These are phyloP conservation scores for Aspergillus texensis DNA, from an alignment of 2,329 filamentous ascomycete species.

Conservation along the genomic window DNA sequence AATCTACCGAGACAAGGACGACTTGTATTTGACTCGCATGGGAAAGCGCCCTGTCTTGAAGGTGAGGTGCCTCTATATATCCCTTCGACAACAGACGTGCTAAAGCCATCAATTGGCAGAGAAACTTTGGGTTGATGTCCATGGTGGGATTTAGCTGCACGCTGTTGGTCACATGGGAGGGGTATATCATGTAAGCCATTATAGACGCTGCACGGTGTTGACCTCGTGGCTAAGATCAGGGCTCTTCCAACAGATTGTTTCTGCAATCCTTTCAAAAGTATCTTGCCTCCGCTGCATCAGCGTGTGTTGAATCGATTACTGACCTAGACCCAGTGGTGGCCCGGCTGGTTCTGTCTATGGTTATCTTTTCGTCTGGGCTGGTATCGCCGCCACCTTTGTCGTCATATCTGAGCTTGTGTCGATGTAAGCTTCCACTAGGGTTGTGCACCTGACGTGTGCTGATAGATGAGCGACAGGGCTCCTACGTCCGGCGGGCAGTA, in stretches of 20 bases:
- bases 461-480: conserved; percentile 23
- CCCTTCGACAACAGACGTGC: background rate
- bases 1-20: conserved; percentile 35
- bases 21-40: conserved; percentile 53
- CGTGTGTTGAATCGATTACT: background rate
- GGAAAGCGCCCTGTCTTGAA: conserved; percentile 55
- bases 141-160: conserved; percentile 46
- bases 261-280: conserved; percentile 27
- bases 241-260: conserved; percentile 15
- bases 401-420: conserved; percentile 37
- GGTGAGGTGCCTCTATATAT: conserved; percentile 18
- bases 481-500: conserved; percentile 43
- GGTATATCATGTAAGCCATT: conserved; percentile 35
- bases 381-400: conserved; percentile 29
- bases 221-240: background rate
- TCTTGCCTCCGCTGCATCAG: background rate
- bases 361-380: conserved; percentile 38
- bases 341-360: conserved; percentile 36
- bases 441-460: background rate
- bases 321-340: conserved; percentile 28
- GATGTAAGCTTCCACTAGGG: conserved; percentile 25
- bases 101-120: conserved; percentile 22
- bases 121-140: conserved; percentile 45
- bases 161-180: conserved; percentile 45
- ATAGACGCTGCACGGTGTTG: background rate